phyloP scores from a whole-genome alignment of 192 early-diverging fungal genomes.

The Martensiomyces pterosporus region DNA sequence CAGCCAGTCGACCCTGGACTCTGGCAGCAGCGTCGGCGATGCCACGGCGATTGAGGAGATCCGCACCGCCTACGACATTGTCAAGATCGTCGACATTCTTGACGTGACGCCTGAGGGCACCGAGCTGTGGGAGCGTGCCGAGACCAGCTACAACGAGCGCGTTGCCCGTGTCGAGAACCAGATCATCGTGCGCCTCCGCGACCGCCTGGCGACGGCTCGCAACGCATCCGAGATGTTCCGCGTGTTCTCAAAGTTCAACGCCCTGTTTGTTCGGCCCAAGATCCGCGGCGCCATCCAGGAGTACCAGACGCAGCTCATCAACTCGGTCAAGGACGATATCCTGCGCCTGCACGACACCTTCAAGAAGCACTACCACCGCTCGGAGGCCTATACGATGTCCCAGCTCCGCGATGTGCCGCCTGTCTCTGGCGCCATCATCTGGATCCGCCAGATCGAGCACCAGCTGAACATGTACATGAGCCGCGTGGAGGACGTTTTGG shows the following conservation, averaged over 20 bases:
- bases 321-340: slow-evolving; percentile 98
- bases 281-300: slow-evolving; percentile 99
- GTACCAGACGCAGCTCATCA: slow-evolving; percentile 97
- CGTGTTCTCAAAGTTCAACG: slow-evolving; percentile 99
- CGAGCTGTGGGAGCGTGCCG: slow-evolving; percentile 86
- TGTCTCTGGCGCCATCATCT: slow-evolving; percentile 90
- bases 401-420: slow-evolving; percentile 90
- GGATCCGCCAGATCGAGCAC: slow-evolving; percentile 96
- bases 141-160: slow-evolving; percentile 89
- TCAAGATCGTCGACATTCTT: slow-evolving; percentile 91
- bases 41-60: slow-evolving; percentile 88
- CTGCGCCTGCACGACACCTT: slow-evolving; percentile 93
- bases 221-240: slow-evolving; percentile 99
- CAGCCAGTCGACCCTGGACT: slow-evolving; percentile 35
- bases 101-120: slow-evolving; percentile 93
- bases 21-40: slow-evolving; percentile 52
- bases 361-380: slow-evolving; percentile 84
- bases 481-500: slow-evolving; percentile 96
- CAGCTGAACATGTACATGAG: slow-evolving; percentile 96
- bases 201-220: slow-evolving; percentile 89
- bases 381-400: slow-evolving; percentile 84
- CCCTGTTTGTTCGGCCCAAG: slow-evolving; percentile 98
- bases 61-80: slow-evolving; percentile 80
- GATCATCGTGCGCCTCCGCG: slow-evolving; percentile 90
- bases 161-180: slow-evolving; percentile 95